Evolutionary conservation across 2,329 filamentous ascomycete genomes (phyloP).

Genomic region (Ophiostoma sp.): DNA sequence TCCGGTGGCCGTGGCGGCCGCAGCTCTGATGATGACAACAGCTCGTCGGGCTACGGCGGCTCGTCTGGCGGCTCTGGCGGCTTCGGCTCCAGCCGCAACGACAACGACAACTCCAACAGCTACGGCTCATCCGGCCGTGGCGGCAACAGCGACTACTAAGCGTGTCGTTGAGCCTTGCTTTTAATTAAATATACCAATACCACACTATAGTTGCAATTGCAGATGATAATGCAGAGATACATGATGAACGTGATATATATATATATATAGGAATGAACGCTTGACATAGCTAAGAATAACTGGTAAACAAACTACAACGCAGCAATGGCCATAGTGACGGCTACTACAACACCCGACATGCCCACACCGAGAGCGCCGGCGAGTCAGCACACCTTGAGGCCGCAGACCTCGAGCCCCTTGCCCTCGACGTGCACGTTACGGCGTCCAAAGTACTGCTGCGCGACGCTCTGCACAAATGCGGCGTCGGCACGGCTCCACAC

Average conservation of each 20-base stretch:
- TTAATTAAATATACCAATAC: neutral
- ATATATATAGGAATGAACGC: neutral
- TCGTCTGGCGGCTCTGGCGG: slow-evolving; percentile 20
- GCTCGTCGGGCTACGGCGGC: slow-evolving; percentile 13
- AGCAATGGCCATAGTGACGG: neutral
- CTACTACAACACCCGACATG: slow-evolving; percentile 3
- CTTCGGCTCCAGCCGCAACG: slow-evolving; percentile 15
- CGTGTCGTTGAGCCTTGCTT: neutral
- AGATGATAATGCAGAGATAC: neutral
- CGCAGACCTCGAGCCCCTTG: slow-evolving; percentile 68
- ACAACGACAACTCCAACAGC: slow-evolving; percentile 24
- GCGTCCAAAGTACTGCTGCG: slow-evolving; percentile 60
- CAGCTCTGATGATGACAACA: slow-evolving; percentile 24
- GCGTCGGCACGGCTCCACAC: slow-evolving; percentile 67
- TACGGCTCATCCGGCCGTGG: slow-evolving; percentile 23
- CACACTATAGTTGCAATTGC: neutral
- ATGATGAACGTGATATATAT: neutral
- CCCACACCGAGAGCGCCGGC: slow-evolving; percentile 12
- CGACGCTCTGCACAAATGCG: slow-evolving; percentile 60
- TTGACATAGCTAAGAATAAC: neutral
- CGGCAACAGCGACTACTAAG: slow-evolving; percentile 24
- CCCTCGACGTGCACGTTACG: slow-evolving; percentile 55
- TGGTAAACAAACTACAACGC: neutral
- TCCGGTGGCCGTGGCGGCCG: neutral
- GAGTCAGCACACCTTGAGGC: slow-evolving; percentile 59